Evolutionary conservation across 1,139 yeast genomes (phyloP).

Genomic region (Citeromyces hawaiiensis): DNA sequence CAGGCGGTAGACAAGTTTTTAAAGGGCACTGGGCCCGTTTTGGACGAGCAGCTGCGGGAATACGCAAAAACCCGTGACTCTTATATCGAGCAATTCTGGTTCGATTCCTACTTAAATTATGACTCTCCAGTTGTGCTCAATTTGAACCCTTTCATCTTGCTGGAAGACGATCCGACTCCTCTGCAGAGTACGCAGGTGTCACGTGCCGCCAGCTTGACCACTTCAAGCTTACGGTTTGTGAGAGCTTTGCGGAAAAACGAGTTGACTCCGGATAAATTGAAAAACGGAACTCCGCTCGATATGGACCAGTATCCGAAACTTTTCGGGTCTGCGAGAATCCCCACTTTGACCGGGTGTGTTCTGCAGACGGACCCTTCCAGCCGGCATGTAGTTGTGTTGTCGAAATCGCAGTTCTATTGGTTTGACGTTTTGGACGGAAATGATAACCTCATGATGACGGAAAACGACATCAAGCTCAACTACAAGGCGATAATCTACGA

Average conservation of each 20-base stretch:
- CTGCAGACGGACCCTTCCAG: slow-evolving; percentile 71
- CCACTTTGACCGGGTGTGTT: slow-evolving; percentile 68
- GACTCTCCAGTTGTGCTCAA: slow-evolving; percentile 85
- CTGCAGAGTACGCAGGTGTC: slow-evolving; percentile 60
- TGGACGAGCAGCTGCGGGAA: slow-evolving; percentile 49
- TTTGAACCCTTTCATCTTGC: slow-evolving; percentile 73
- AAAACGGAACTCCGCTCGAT: slow-evolving; percentile 56
- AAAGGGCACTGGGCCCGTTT: slow-evolving; percentile 37
- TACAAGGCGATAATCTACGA: slow-evolving; percentile 67
- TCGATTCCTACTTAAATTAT: slow-evolving; percentile 72
- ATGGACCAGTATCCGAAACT: slow-evolving; percentile 84
- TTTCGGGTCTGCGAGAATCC: slow-evolving; percentile 80
- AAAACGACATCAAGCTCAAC: slow-evolving; percentile 63
- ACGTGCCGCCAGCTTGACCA: slow-evolving; percentile 71
- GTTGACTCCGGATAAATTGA: slow-evolving; percentile 57
- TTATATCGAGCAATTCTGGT: slow-evolving; percentile 90
- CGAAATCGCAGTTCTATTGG: slow-evolving; percentile 87
- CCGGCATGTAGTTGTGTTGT: slow-evolving; percentile 72
- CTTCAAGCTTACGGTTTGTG: slow-evolving; percentile 66
- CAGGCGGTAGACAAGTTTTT: slow-evolving; percentile 49
- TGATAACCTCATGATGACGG: slow-evolving; percentile 56
- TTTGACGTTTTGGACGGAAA: slow-evolving; percentile 73
- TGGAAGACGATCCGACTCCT: slow-evolving; percentile 87
- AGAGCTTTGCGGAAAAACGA: slow-evolving; percentile 68
- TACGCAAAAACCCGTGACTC: slow-evolving; percentile 57